phyloP scores from a whole-genome alignment of 148 eudicot species.

The Rhododendron kiyosumense region DNA sequence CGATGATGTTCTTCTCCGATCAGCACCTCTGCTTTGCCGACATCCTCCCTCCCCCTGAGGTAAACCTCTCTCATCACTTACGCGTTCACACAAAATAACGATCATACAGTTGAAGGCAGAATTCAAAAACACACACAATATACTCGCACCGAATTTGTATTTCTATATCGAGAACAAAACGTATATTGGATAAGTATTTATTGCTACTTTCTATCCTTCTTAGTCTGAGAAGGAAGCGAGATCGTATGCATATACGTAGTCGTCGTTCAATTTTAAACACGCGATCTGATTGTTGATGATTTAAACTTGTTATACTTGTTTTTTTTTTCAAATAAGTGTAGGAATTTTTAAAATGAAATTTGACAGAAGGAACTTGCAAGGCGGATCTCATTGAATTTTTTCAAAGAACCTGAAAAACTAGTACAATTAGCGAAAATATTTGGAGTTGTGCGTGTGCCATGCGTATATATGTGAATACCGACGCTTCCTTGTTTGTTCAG shows the following conservation, averaged over 20 bases:
- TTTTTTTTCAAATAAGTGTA: background rate
- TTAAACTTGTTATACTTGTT: background rate
- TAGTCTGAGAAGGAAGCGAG: background rate
- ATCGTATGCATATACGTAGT: too few species aligned
- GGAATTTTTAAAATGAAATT: background rate
- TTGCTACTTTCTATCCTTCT: background rate
- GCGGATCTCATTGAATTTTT: background rate
- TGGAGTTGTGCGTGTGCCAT: background rate
- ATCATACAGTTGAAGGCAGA: background rate
- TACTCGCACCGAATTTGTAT: background rate
- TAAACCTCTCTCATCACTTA: slow-evolving; percentile 7
- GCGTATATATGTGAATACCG: background rate
- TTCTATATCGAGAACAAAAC: background rate
- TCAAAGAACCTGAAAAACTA: background rate
- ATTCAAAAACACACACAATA: too few species aligned
- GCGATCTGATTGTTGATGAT: background rate
- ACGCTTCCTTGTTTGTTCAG: slow-evolving; percentile 23
- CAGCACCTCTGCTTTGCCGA: slow-evolving; percentile 86
- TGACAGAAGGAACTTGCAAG: background rate
- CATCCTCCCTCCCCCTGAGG: slow-evolving; percentile 79
- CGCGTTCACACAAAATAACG: background rate
- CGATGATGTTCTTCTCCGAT: slow-evolving; percentile 73
- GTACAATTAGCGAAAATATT: background rate
- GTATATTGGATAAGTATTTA: background rate
- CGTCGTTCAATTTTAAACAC: background rate